phyloP scores from a whole-genome alignment of 2,329 filamentous ascomycete species.

The Atkinsonella hypoxylon region DNA sequence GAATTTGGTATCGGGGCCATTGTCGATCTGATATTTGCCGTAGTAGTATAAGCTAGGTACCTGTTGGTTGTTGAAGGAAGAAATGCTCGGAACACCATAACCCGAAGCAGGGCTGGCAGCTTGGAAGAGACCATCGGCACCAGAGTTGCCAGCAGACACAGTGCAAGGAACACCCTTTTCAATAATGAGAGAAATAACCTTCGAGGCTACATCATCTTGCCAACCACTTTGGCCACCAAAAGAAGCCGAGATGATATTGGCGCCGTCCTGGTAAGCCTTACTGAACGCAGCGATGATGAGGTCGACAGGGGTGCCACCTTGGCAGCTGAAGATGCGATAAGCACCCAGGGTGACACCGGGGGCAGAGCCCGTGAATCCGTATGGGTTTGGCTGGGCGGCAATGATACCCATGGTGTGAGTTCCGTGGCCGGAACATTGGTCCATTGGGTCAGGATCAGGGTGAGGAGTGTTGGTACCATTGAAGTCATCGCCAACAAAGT shows the following conservation, averaged over 20 bases:
- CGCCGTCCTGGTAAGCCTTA: conserved; percentile 47
- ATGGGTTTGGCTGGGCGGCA: conserved; percentile 40
- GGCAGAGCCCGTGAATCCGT: conserved; percentile 45
- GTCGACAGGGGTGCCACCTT: conserved; percentile 38
- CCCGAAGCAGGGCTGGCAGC: conserved; percentile 36
- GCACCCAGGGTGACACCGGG: conserved; percentile 42
- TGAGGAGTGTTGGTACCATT: conserved; percentile 25
- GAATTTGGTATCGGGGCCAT: conserved; percentile 23
- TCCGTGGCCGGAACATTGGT: conserved; percentile 43
- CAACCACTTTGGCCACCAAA: conserved; percentile 40
- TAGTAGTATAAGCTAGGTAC: conserved; percentile 30
- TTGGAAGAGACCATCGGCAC: conserved; percentile 34
- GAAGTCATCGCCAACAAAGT: conserved; percentile 46
- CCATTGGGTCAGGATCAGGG: conserved; percentile 40
- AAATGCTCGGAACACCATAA: conserved; percentile 34
- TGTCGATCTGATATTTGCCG: conserved; percentile 29
- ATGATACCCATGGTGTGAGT: conserved; percentile 52
- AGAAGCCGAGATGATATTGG: conserved; percentile 43
- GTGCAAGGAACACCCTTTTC: conserved; percentile 40
- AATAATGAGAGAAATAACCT: conserved; percentile 39
- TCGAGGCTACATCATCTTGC: conserved; percentile 38
- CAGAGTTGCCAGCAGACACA: conserved; percentile 40
- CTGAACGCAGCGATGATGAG: conserved; percentile 47
- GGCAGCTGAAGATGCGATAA: conserved; percentile 47
- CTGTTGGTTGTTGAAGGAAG: conserved; percentile 35